These are phyloP conservation scores for Phyllosticta citrichinensis DNA, from an alignment of 2,329 filamentous ascomycete genomes.

Conservation along the genomic window DNA sequence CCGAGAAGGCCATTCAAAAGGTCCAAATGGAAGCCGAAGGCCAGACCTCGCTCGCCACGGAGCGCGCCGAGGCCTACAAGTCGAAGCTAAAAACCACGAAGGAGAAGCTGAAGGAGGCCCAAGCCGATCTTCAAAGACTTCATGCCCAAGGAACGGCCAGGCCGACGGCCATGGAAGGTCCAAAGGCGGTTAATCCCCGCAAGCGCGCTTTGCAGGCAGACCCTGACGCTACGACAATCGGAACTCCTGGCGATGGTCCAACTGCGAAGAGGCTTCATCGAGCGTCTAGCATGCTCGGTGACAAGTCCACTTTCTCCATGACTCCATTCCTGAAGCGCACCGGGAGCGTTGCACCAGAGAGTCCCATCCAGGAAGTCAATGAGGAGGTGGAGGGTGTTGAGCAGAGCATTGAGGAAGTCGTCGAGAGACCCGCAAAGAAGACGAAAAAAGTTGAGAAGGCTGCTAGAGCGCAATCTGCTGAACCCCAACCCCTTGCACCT, in stretches of 20 bases:
- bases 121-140: constrained; percentile 38
- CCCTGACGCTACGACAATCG: constrained; percentile 36
- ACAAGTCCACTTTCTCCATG: constrained; percentile 88
- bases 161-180: constrained; percentile 21
- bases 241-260: constrained; percentile 39
- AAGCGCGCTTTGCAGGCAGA: constrained; percentile 37
- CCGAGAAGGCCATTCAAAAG: constrained; percentile 44
- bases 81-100: constrained; percentile 61
- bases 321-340: constrained; percentile 84
- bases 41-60: constrained; percentile 56
- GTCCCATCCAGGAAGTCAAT: constrained; percentile 26
- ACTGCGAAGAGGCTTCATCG: constrained; percentile 36
- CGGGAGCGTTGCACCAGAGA: constrained; percentile 45
- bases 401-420: constrained; percentile 19
- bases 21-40: constrained; percentile 51
- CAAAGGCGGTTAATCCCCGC: constrained; percentile 26
- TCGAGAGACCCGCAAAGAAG: constrained; percentile 21
- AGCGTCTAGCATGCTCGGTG: constrained; percentile 53
- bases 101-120: constrained; percentile 60
- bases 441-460: constrained; percentile 21
- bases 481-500: constrained; percentile 34
- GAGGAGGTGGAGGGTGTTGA: constrained; percentile 16
- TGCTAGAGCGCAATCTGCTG: constrained; percentile 19
- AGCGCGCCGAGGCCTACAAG: constrained; percentile 59
- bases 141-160: constrained; percentile 28